Percentiles rank a stretch among this genome's conserved stretches.
phyloP scores from a whole-genome alignment of 2,329 filamentous ascomycete genomes.

The Pseudofabraea citricarpa region DNA sequence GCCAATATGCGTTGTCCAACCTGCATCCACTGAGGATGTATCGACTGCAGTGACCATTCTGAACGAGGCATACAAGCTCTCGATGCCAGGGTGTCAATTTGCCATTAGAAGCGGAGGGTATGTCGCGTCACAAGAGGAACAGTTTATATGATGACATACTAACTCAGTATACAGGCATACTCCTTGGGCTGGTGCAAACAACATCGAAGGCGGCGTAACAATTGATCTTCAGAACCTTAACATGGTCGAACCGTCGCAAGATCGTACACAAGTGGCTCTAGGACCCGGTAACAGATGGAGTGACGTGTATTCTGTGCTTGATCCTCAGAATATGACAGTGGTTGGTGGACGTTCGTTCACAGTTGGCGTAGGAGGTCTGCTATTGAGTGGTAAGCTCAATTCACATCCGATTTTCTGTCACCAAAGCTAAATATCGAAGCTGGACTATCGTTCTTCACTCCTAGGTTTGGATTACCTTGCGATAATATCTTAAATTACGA shows the following conservation, averaged over 20 bases:
- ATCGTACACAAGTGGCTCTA: constrained; percentile 1
- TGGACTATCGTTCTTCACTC: constrained; percentile 5
- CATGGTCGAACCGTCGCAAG: background rate
- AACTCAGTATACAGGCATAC: background rate
- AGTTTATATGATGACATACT: too few species aligned
- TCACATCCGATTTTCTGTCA: background rate
- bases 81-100: constrained; percentile 1
- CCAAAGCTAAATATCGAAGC: constrained; percentile 1
- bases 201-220: constrained; percentile 8
- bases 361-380: constrained; percentile 1
- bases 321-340: background rate
- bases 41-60: constrained; percentile 5
- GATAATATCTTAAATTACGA: constrained; percentile 5
- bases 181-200: constrained; percentile 3
- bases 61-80: background rate
- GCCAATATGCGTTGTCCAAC: constrained; percentile 5
- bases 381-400: background rate
- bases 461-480: background rate
- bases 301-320: constrained; percentile 3
- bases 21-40: constrained; percentile 2
- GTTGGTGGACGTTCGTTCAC: constrained; percentile 1
- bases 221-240: constrained; percentile 8
- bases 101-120: constrained; percentile 6
- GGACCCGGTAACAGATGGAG: constrained; percentile 4
- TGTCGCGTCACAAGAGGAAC: too few species aligned